These are phyloP conservation scores for Ophiostoma sp. DNA, from an alignment of 2,329 filamentous ascomycete genomes.

Conservation along the genomic window DNA sequence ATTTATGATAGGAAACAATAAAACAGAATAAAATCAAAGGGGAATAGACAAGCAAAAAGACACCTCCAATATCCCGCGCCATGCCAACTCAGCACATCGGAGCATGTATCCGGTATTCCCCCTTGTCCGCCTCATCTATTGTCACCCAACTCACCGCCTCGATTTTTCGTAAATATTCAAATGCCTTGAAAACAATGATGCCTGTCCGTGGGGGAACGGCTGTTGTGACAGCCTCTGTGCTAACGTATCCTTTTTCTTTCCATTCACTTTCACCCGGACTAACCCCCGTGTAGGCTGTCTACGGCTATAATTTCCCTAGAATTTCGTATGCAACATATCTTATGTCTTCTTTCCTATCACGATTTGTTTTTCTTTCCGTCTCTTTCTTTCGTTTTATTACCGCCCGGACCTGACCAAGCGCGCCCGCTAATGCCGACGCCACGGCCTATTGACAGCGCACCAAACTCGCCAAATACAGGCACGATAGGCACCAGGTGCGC, in stretches of 20 bases:
- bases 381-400: not conserved
- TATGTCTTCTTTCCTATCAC: not conserved
- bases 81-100: slow-evolving; percentile 8
- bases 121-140: not conserved
- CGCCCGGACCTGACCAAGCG: slow-evolving; percentile 4
- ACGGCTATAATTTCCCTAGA: not conserved
- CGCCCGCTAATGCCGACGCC: not conserved
- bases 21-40: not conserved
- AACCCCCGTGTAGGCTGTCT: not conserved
- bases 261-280: not conserved
- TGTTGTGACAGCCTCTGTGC: not conserved
- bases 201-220: not conserved
- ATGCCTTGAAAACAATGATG: not conserved
- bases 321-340: not conserved
- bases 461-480: not conserved
- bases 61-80: not conserved
- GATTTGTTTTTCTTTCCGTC: not conserved
- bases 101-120: not conserved
- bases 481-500: not conserved
- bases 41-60: not conserved
- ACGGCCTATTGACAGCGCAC: not conserved
- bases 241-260: not conserved
- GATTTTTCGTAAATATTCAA: not conserved
- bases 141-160: slow-evolving; percentile 16
- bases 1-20: not conserved